Evolutionary conservation across 2,329 filamentous ascomycete genomes (phyloP).

Genomic region (Xylariaceae sp.): DNA sequence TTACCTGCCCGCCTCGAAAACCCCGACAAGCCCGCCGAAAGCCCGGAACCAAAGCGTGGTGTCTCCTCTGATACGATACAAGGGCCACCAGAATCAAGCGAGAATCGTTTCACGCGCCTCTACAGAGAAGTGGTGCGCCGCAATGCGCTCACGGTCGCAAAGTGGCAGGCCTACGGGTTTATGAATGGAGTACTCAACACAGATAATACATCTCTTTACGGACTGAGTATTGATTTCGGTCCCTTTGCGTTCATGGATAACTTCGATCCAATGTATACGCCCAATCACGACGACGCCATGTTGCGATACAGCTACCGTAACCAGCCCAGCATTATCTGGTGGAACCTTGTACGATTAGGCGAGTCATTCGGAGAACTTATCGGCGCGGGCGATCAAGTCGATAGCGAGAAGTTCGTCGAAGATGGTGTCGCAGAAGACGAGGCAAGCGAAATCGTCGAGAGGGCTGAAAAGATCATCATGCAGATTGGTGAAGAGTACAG

Average conservation of each 20-base stretch:
- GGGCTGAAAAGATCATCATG: conserved; percentile 81
- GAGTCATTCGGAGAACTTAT: conserved; percentile 87
- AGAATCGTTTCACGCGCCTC: conserved; percentile 84
- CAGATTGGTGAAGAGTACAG: conserved; percentile 85
- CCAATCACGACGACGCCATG: conserved; percentile 91
- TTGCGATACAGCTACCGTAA: conserved; percentile 90
- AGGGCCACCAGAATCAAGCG: conserved; percentile 63
- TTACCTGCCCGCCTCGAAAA: conserved; percentile 62
- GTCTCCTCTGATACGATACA: conserved; percentile 60
- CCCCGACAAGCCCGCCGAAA: conserved; percentile 48
- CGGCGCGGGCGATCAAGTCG: conserved; percentile 70
- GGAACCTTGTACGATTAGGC: conserved; percentile 90
- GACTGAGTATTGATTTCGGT: conserved; percentile 89
- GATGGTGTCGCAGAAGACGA: conserved; percentile 70
- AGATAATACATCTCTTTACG: conserved; percentile 90
- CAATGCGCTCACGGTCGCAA: conserved; percentile 84
- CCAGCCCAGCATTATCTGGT: conserved; percentile 96
- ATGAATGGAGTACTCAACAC: conserved; percentile 98
- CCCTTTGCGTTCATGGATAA: conserved; percentile 98
- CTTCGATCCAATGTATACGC: conserved; percentile 91
- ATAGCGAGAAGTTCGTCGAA: conserved; percentile 67
- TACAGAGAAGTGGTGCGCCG: conserved; percentile 84
- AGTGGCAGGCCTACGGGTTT: conserved; percentile 98
- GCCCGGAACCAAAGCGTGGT: conserved; percentile 45
- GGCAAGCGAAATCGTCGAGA: conserved; percentile 66